Evolutionary conservation across 208 protist species (phyloP).

Genomic region (Lotmaria passim): DNA sequence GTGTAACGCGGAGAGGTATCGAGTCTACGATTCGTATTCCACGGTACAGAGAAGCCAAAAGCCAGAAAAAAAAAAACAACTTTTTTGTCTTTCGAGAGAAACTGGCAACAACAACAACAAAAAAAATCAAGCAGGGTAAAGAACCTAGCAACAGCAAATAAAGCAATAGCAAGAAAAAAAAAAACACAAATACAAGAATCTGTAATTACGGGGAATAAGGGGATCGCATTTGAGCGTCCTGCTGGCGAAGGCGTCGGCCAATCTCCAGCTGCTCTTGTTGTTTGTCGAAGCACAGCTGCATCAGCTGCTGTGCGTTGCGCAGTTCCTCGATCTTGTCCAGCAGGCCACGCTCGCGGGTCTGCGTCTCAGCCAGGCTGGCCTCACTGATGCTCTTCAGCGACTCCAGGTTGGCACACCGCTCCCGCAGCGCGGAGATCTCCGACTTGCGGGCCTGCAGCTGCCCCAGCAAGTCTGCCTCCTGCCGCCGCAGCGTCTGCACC

Average conservation of each 20-base stretch:
- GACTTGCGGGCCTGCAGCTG: slow-evolving; percentile 67
- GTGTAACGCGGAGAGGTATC: slow-evolving; percentile 4
- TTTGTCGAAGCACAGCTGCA: slow-evolving; percentile 92
- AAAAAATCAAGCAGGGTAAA: not conserved
- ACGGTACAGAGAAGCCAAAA: not conserved
- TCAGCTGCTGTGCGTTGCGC: slow-evolving; percentile 77
- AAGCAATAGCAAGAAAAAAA: not conserved
- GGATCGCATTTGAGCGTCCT: slow-evolving; percentile 21
- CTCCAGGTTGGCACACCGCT: slow-evolving; percentile 85
- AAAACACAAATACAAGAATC: not conserved
- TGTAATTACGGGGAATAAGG: slow-evolving; percentile 12
- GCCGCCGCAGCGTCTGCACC: slow-evolving; percentile 45
- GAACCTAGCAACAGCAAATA: too few species aligned
- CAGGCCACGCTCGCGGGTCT: slow-evolving; percentile 71
- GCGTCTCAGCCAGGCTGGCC: slow-evolving; percentile 61
- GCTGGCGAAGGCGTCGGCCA: slow-evolving; percentile 67
- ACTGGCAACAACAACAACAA: not conserved
- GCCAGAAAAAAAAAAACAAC: not conserved
- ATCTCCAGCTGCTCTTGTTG: slow-evolving; percentile 89
- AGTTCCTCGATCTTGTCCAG: slow-evolving; percentile 82
- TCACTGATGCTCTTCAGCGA: slow-evolving; percentile 86
- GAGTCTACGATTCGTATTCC: slow-evolving; percentile 6
- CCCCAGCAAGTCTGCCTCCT: slow-evolving; percentile 53
- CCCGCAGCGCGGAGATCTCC: slow-evolving; percentile 70
- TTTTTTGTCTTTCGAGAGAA: too few species aligned